Base-by-base conservation (phyloP, 2,329 filamentous ascomycete genomes). In the Penicillium sp. region DNA sequence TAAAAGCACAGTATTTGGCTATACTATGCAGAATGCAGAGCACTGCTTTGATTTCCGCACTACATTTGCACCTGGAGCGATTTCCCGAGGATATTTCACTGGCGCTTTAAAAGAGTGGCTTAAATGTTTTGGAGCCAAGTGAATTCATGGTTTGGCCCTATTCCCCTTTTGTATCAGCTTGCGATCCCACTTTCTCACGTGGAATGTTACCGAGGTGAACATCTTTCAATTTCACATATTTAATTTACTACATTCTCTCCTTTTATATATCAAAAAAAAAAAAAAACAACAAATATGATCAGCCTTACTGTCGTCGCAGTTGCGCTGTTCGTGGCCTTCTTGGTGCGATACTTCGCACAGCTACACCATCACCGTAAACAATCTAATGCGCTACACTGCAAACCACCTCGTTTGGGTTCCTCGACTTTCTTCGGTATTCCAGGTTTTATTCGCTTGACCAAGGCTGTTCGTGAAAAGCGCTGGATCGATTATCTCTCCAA, bases 1-100 rank as follows among this genome's bases (percentile, higher is more conserved):
- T 0, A 53, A 67, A 52, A 63, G 69, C 11, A 70, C 72, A n/a
- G 57, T 83, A 0, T 83, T 83, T 58, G 80, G 80, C 2, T 77
- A 78, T 58, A 62, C 80, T 11, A 66, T 82, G 53, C 47, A 63
- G 4, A 69, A 76, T n/a, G 75, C 76, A 11, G 69, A 77, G 65
- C 81, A 83, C 68, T 78, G 75, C 50, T 80, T 75, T 63, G 81
- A 83, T 65, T 77, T 82, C 50, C 66, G 69, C 37, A 66, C 65
- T 2, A 56, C 54, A 4, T 72, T 73, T 31, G 63, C 61, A 0
- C 67, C 64, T 1, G 77, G 73, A 0, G 67, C 64, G 16, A 61
- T 66, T 1, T 74, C 71, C 11, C 69, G 74, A 43, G 61, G 64
- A 26, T 67, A 72, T 52, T 80, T 80, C 55, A 68, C 65, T 9